Evolutionary conservation across 1,139 yeast genomes (phyloP), one percentile per base, ranked within the genome.

Genomic region (Groenewaldozyma auringiensis): DNA sequence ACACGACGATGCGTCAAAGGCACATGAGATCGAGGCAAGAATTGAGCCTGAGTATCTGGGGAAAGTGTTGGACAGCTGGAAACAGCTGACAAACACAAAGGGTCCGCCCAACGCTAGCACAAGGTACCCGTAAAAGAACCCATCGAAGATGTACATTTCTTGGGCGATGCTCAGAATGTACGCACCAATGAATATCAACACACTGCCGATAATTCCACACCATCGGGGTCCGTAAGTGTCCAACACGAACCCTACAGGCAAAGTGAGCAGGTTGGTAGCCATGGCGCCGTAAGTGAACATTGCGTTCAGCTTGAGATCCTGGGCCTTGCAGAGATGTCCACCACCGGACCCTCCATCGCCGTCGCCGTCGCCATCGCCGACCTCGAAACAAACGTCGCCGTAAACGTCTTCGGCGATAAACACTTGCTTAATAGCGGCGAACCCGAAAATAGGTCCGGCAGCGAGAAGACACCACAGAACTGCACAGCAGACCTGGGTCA

Each of bases 371-470:
- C 56, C 52, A 22, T 58, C 63, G 8, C 48, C 49, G 3, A 54
- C 50, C 2, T 42, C 43, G 44, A 63, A 61, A 63, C 96, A 89
- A 20, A 68, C 62, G 11, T 78, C 75, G 27, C 71, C 64, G 59
- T 89, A 89, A n/a, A 88, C 79, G 1, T 88, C 87, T 61, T 88
- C 89, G 8, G 71, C 64, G 21, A 86, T 76, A 41, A 89, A 69
- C 2, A 88, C 76, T 3, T 95, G 94, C 60, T 89, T 89, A 46
- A 89, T 68, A 2, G 96, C 96, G 17, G 96, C 96, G 68, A 88
- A 89, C 1, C 96, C 70, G 70, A 89, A 89, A 9, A 88, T 82
- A 1, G 94, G 88, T 1, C 96, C 97, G 0, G 96, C 96, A 2
- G 95, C 89, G 35, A 87, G 69, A 21, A 88, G 68, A 66, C 96